Percentiles rank a stretch among this genome's conserved stretches.
phyloP scores from a whole-genome alignment of 306 rosid species.

The Corylus avellana region DNA sequence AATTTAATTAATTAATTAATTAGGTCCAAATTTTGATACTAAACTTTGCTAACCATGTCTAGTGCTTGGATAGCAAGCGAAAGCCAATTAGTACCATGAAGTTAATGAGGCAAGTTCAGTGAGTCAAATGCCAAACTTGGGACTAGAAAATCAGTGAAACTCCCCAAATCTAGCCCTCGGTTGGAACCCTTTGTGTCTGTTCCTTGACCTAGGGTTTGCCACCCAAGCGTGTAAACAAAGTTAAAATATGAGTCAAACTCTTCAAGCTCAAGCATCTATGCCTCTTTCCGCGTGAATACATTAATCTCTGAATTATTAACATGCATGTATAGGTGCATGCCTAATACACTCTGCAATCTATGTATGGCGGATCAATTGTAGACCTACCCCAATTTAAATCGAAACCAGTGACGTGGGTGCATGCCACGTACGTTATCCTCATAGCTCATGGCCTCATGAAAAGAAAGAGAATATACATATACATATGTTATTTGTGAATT shows the following conservation, averaged over 20 bases:
- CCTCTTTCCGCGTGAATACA: slow-evolving; percentile 59
- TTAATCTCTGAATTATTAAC: slow-evolving; percentile 23
- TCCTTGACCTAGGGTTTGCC: slow-evolving; percentile 69
- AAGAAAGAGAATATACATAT: neutral
- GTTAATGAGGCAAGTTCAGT: slow-evolving; percentile 35
- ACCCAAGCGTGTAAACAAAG: slow-evolving; percentile 72
- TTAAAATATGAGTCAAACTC: slow-evolving; percentile 51
- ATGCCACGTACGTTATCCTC: too few relatives aligned
- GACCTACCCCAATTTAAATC: neutral
- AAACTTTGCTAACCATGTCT: slow-evolving; percentile 44
- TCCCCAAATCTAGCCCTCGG: slow-evolving; percentile 77
- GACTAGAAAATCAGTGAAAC: slow-evolving; percentile 73
- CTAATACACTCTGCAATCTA: too few relatives aligned
- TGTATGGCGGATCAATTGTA: too few relatives aligned
- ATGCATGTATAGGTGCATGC: neutral
- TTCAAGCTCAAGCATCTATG: slow-evolving; percentile 50
- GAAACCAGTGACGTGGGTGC: neutral
- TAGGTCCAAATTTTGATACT: slow-evolving; percentile 27
- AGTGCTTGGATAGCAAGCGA: slow-evolving; percentile 40
- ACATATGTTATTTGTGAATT: too few relatives aligned
- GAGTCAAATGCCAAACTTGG: slow-evolving; percentile 70
- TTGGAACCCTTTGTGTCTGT: slow-evolving; percentile 74
- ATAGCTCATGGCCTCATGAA: too few relatives aligned
- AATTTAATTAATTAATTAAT: neutral
- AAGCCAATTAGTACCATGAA: slow-evolving; percentile 39